A percentile compares a stretch with the other conserved stretches of the same genome.
Evolutionary conservation across 805 yeast species (phyloP).

Genomic region (Candida argentea): DNA sequence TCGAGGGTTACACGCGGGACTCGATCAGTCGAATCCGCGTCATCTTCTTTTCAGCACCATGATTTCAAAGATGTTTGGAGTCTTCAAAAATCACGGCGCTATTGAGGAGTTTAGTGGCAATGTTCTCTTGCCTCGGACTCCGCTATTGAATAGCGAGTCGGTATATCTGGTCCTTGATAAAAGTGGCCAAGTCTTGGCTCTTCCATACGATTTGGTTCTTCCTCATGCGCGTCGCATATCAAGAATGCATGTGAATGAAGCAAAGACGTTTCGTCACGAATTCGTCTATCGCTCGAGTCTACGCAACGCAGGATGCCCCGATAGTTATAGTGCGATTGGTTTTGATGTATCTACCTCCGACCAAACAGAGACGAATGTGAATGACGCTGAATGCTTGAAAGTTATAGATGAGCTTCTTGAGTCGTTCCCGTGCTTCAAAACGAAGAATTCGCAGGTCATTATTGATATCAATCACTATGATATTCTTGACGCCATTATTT

Average conservation of each 20-base stretch:
- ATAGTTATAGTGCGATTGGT: constrained; percentile 70
- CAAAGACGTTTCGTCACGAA: constrained; percentile 66
- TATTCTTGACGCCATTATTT: constrained; percentile 53
- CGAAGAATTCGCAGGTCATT: constrained; percentile 36
- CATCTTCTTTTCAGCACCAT: constrained; percentile 51
- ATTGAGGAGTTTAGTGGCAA: constrained; percentile 60
- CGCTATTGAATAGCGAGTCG: constrained; percentile 50
- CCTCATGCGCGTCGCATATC: constrained; percentile 86
- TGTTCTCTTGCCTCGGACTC: constrained; percentile 70
- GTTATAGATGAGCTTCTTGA: constrained; percentile 66
- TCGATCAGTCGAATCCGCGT: constrained; percentile 27
- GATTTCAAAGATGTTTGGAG: constrained; percentile 45
- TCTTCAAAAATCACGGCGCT: constrained; percentile 81
- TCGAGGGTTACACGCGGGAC: constrained; percentile 12
- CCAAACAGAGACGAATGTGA: constrained; percentile 33
- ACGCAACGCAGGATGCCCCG: constrained; percentile 58
- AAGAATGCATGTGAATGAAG: constrained; percentile 37
- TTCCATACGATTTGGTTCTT: constrained; percentile 81
- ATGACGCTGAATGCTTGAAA: constrained; percentile 85
- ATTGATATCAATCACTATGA: constrained; percentile 75
- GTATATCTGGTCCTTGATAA: constrained; percentile 76
- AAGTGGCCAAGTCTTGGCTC: constrained; percentile 78
- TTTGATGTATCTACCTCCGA: constrained; percentile 69
- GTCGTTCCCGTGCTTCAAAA: constrained; percentile 56
- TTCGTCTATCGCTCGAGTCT: constrained; percentile 64